Evolutionary conservation across 805 yeast species (phyloP).

Genomic region (Brettanomyces custersianus): DNA sequence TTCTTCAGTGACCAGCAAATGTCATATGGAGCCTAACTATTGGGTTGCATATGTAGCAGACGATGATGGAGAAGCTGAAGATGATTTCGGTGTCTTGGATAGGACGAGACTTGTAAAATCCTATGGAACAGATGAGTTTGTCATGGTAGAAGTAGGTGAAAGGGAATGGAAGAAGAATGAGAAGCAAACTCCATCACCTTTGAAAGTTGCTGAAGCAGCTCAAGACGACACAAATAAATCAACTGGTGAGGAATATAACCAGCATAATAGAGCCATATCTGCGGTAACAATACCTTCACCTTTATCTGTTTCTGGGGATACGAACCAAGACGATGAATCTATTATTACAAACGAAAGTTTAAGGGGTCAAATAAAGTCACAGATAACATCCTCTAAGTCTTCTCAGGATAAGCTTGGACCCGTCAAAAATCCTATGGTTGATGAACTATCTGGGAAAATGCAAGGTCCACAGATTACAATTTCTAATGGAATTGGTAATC

Average conservation of each 20-base stretch:
- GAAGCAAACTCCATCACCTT: slow-evolving; percentile 40
- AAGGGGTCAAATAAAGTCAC: no score
- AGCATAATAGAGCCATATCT: slow-evolving; percentile 6
- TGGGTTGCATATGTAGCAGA: slow-evolving; percentile 82
- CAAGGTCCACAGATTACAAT: not conserved
- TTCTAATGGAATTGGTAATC: not conserved
- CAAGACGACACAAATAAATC: not conserved
- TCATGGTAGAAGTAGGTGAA: slow-evolving; percentile 53
- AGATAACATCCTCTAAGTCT: no score
- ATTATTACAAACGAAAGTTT: slow-evolving; percentile 2
- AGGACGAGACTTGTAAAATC: slow-evolving; percentile 56
- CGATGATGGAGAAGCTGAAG: slow-evolving; percentile 90
- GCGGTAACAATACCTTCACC: slow-evolving; percentile 14
- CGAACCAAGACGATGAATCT: not conserved
- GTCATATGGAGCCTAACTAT: slow-evolving; percentile 44
- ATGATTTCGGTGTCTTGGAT: slow-evolving; percentile 83
- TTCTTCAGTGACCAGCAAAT: slow-evolving; percentile 14
- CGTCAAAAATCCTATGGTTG: not conserved
- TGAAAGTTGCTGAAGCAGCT: slow-evolving; percentile 7
- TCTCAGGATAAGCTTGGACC: no score
- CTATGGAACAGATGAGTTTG: slow-evolving; percentile 77
- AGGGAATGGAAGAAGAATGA: slow-evolving; percentile 41
- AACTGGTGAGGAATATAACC: not conserved
- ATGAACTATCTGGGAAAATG: not conserved
- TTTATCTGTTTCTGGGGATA: not conserved